Evolutionary conservation across 148 eudicot species (phyloP), one percentile per base, ranked within the genome.

Genomic region (Diospyros kaki): DNA sequence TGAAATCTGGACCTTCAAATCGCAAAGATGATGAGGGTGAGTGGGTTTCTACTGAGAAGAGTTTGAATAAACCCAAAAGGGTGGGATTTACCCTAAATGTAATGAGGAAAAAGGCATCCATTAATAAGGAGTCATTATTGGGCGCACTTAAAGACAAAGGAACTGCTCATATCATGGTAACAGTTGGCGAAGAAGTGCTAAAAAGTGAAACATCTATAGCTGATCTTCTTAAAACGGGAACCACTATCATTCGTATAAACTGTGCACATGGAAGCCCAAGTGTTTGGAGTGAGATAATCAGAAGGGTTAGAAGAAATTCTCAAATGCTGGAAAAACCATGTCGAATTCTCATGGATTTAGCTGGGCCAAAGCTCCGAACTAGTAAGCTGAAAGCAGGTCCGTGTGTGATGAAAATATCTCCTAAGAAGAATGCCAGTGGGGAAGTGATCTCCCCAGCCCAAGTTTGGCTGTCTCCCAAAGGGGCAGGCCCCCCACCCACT

Each of bases 281-380:
- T 38, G n/a, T 82, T 42, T 88, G 91, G 91, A 82, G 86, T 74
- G 88, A 88, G 78, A 85, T 87, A 40, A 85, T 87, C 58, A 68
- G 69, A 50, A 85, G 73, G 70, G 87, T 87, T 64, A 85, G 73
- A 59, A 76, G 52, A 52, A 79, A 77, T 55, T 85, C 88, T 63
- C 87, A 85, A 52, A 80, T 74, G 86, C 80, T 88, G 4, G 89
- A 88, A 79, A 88, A 75, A 48, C 91, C 87, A 13, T 88, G 89
- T 80, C 79, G 84, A 66, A 66, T 88, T 60, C 88, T 88, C 79
- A 88, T 88, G 91, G 91, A 88, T 80, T 80, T 88, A 77, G 91
- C 89, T 42, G 91, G 91, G 75, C 87, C 87, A 45, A 88, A 88
- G 82, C 86, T 88, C 38, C 83, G 89, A 66, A 88, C 91, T 5